Evolutionary conservation across 2,329 filamentous ascomycete species (phyloP).

Genomic region (Clonostachys chloroleuca): DNA sequence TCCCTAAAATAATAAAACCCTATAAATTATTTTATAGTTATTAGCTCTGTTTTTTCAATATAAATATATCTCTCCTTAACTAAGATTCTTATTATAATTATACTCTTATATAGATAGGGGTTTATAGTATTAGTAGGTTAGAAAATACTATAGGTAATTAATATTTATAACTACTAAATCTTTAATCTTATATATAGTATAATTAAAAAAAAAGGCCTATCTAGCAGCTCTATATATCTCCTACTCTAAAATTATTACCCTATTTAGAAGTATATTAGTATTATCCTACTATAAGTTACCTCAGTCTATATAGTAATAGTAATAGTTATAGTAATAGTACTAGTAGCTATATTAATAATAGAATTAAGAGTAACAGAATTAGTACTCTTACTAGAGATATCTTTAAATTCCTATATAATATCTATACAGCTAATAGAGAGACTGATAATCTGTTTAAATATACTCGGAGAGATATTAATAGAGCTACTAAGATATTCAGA

Average conservation of each 20-base stretch:
- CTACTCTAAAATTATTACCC: too few species aligned
- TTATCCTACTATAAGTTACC: not conserved
- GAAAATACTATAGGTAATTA: not conserved
- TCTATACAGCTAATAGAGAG: too few species aligned
- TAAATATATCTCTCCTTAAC: not conserved
- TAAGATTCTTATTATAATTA: not conserved
- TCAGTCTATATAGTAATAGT: not conserved
- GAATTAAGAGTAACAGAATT: not conserved
- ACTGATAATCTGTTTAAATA: not conserved
- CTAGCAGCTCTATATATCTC: too few species aligned
- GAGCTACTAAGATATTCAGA: too few species aligned
- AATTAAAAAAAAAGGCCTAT: not conserved
- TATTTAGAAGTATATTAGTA: not conserved
- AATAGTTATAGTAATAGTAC: not conserved
- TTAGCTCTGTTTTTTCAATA: not conserved
- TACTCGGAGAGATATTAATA: not conserved
- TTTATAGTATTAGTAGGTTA: not conserved
- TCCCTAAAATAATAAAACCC: not conserved
- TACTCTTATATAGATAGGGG: not conserved
- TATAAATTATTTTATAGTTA: not conserved
- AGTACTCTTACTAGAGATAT: too few species aligned
- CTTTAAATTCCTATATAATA: too few species aligned
- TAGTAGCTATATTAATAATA: not conserved
- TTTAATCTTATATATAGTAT: not conserved
- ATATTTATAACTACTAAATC: not conserved